A percentile compares a stretch with the other conserved stretches of the same genome.
Evolutionary conservation across 345 rosid genomes (phyloP).

Genomic region (Angophora floribunda): DNA sequence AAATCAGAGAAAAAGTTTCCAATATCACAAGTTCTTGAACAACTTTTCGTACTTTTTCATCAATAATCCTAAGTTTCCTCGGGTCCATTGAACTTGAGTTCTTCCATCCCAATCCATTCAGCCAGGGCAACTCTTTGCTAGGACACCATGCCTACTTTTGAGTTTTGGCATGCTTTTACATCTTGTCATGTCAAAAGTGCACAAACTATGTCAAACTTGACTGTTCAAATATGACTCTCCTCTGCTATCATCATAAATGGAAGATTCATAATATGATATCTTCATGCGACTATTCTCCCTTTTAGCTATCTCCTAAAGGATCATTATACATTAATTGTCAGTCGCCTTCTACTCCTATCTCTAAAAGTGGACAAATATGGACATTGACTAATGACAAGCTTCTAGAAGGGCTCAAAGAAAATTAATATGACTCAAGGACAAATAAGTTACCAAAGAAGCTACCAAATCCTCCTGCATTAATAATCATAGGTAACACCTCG

Average conservation of each 20-base stretch:
- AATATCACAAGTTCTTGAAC: not conserved
- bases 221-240: not conserved
- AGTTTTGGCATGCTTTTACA: not conserved
- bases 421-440: not conserved
- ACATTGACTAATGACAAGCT: not conserved
- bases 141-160: not conserved
- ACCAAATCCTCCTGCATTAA: not conserved
- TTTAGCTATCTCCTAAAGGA: not conserved
- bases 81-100: not conserved
- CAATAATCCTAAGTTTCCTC: not conserved
- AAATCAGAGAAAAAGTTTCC: not conserved
- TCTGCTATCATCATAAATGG: not conserved
- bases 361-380: not conserved
- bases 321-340: not conserved
- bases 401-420: not conserved
- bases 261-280: not conserved
- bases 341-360: not conserved
- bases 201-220: not conserved
- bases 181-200: not conserved
- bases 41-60: not conserved
- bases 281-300: not conserved
- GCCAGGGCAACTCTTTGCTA: not conserved
- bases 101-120: not conserved
- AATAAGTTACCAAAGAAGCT: not conserved
- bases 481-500: not conserved